Evolutionary conservation across 2,329 filamentous ascomycete genomes (phyloP).

Genomic region (Cladosporium austrohemisphaericum): DNA sequence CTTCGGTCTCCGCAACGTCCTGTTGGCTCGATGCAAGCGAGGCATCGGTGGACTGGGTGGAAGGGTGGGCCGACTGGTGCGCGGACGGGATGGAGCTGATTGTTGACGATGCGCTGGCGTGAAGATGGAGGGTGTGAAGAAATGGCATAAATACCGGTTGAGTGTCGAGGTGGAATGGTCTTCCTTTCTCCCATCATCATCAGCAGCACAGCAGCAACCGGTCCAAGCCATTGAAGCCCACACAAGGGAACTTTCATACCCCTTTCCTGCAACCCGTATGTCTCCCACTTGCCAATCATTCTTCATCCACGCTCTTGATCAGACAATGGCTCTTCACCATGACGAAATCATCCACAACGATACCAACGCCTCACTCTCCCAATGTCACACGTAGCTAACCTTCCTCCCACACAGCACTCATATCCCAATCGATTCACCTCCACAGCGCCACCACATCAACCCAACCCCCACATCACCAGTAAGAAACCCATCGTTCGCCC

Average conservation of each 20-base stretch:
- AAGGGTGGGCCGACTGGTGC: constrained; percentile 10
- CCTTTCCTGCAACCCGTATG: not conserved
- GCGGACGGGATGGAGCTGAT: constrained; percentile 7
- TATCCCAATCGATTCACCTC: constrained; percentile 7
- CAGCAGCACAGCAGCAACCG: constrained; percentile 7
- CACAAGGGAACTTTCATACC: not conserved
- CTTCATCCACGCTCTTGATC: not conserved
- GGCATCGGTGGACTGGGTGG: constrained; percentile 8
- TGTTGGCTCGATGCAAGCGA: constrained; percentile 17
- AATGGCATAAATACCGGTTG: constrained; percentile 32
- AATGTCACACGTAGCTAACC: not conserved
- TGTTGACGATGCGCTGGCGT: constrained; percentile 14
- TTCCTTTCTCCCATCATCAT: constrained; percentile 13
- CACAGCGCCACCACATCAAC: not conserved
- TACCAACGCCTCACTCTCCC: not conserved
- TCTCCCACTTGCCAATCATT: not conserved
- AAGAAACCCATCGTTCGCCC: not conserved
- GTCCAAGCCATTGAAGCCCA: not conserved
- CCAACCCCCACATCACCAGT: constrained; percentile 9
- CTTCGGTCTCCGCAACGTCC: constrained; percentile 16
- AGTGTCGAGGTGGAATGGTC: constrained; percentile 2
- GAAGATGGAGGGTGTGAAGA: constrained; percentile 17
- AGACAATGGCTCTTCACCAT: not conserved
- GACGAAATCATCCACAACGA: not conserved
- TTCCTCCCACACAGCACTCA: not conserved